Percentiles rank a stretch among this genome's conserved stretches.
phyloP scores from a whole-genome alignment of 192 early-diverging fungal genomes.

The Linnemannia hyalina region DNA sequence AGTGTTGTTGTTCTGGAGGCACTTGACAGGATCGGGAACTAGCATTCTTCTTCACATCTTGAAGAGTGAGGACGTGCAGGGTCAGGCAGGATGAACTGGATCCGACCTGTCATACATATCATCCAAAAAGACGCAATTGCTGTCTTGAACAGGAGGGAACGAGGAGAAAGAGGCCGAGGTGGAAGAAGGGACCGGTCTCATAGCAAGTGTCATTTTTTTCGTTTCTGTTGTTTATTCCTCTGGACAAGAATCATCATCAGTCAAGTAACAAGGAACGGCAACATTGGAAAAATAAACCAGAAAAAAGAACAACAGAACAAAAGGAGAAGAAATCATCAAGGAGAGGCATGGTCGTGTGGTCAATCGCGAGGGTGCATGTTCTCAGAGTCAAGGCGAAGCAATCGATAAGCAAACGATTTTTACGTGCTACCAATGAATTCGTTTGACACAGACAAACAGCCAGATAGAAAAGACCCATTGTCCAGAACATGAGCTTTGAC shows the following conservation, averaged over 20 bases:
- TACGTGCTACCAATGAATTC: too few species aligned
- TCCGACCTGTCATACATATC: background rate
- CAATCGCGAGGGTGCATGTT: background rate
- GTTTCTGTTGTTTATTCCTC: background rate
- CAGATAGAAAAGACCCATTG: too few species aligned
- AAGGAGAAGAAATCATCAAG: background rate
- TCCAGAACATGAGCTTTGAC: too few species aligned
- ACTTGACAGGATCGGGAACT: constrained; percentile 68
- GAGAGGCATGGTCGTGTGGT: background rate
- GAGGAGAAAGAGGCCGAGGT: background rate
- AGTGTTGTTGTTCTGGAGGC: constrained; percentile 80
- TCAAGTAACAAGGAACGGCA: background rate
- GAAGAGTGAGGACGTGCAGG: background rate
- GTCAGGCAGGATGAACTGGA: background rate
- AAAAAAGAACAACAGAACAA: background rate
- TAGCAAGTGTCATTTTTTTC: background rate
- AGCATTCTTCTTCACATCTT: background rate
- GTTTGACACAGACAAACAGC: too few species aligned
- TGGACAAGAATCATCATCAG: background rate
- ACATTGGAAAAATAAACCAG: background rate
- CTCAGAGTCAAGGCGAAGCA: too few species aligned
- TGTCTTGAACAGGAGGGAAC: background rate
- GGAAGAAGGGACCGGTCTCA: background rate
- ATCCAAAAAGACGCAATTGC: background rate
- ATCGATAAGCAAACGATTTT: too few species aligned